phyloP scores from a whole-genome alignment of 768 basidiomycete genomes.

The Russula emetica region DNA sequence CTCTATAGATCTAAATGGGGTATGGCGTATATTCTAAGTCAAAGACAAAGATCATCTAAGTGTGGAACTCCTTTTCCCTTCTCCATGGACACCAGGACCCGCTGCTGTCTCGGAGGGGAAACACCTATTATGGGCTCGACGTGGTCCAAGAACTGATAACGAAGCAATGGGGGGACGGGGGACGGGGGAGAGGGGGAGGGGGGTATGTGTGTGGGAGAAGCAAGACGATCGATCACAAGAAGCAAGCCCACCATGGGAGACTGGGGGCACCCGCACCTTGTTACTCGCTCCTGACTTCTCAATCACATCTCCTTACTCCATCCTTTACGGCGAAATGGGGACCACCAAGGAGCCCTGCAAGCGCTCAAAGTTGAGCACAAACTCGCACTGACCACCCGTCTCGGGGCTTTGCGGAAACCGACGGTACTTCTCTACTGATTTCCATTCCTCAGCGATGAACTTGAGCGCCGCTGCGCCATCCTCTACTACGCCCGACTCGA shows the following conservation, averaged over 20 bases:
- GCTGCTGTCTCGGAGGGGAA: slow-evolving; percentile 2
- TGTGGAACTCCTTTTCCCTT: background rate
- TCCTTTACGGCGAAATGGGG: background rate
- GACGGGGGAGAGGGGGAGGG: background rate
- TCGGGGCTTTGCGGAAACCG: slow-evolving; percentile 74
- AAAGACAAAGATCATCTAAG: background rate
- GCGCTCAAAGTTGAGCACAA: slow-evolving; percentile 53
- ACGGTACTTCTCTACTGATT: slow-evolving; percentile 70
- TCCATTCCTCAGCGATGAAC: slow-evolving; percentile 67
- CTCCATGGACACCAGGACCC: slow-evolving; percentile 8
- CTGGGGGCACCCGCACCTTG: background rate
- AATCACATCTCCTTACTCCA: background rate
- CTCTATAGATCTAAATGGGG: slow-evolving; percentile 7
- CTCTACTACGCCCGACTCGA: slow-evolving; percentile 57
- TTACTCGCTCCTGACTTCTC: background rate
- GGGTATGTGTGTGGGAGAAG: background rate
- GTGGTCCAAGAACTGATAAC: slow-evolving; percentile 1
- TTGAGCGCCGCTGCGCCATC: slow-evolving; percentile 61
- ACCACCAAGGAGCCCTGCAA: background rate
- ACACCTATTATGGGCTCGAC: background rate
- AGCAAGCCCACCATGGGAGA: background rate
- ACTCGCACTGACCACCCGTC: slow-evolving; percentile 75
- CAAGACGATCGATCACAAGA: background rate
- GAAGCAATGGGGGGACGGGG: background rate
- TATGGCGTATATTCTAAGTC: slow-evolving; percentile 13